Percentiles rank a stretch among this genome's conserved stretches.
Conservation (phyloP, 176 grass and related monocot genomes). For the Ananas comosus region DNA sequence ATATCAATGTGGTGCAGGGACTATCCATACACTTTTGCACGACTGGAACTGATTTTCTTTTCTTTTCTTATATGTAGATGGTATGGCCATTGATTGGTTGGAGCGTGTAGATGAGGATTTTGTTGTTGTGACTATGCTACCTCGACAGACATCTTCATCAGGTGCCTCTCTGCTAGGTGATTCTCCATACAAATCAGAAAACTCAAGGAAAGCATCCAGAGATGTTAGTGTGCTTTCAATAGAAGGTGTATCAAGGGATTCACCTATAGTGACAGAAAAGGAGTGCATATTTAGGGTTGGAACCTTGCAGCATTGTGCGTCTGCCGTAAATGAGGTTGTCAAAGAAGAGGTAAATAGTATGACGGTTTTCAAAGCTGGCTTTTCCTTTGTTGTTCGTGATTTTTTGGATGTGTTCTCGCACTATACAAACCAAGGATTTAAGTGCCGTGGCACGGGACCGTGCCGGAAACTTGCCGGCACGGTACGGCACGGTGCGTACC, state of each 20-base stretch:
- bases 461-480: too few species aligned
- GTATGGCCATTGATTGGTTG: constrained; percentile 69
- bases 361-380: not conserved
- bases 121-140: constrained; percentile 67
- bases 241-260: constrained; percentile 62
- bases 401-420: too few species aligned
- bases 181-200: constrained; percentile 48
- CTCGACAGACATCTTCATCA: constrained; percentile 49
- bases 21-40: constrained; percentile 2
- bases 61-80: constrained; percentile 53
- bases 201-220: constrained; percentile 44
- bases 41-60: constrained; percentile 31
- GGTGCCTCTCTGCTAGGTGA: constrained; percentile 34
- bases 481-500: too few species aligned
- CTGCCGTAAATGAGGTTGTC: constrained; percentile 53
- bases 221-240: constrained; percentile 26
- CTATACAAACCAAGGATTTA: too few species aligned
- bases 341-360: constrained; percentile 71
- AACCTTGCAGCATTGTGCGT: constrained; percentile 77
- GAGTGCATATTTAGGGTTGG: constrained; percentile 63
- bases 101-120: constrained; percentile 97
- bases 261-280: not conserved
- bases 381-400: not conserved
- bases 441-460: too few species aligned
- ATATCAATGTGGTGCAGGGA: too few species aligned